A percentile compares a stretch with the other conserved stretches of the same genome.
Evolutionary conservation across 1,284 basidiomycete genomes (phyloP).

Genomic region (Sanghuangporus baumii): DNA sequence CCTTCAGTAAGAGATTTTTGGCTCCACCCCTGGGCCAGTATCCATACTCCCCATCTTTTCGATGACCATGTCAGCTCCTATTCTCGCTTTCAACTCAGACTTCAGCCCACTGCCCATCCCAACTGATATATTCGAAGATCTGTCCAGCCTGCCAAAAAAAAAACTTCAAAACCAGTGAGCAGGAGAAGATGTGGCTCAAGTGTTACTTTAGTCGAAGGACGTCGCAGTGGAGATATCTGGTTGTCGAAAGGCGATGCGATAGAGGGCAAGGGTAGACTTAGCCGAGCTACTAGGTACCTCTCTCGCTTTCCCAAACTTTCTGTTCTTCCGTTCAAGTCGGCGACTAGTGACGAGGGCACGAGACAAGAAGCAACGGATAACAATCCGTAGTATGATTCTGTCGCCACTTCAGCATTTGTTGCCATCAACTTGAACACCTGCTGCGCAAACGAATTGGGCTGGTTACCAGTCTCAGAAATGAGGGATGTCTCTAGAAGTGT

Average conservation of each 20-base stretch:
- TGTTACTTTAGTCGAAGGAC: slow-evolving; percentile 59
- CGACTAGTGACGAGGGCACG: not conserved
- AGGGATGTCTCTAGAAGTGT: not conserved
- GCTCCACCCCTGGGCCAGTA: slow-evolving; percentile 32
- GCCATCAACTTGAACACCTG: slow-evolving; percentile 5
- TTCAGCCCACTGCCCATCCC: slow-evolving; percentile 61
- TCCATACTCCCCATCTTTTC: slow-evolving; percentile 54
- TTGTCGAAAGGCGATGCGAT: slow-evolving; percentile 59
- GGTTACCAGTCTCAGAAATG: not conserved
- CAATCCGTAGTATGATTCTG: not conserved
- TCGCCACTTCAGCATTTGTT: not conserved
- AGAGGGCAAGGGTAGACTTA: slow-evolving; percentile 53
- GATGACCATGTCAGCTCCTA: slow-evolving; percentile 57
- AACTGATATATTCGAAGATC: slow-evolving; percentile 52
- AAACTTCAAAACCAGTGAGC: slow-evolving; percentile 39
- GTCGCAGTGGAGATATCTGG: slow-evolving; percentile 68
- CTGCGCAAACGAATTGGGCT: not conserved
- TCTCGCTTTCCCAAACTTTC: slow-evolving; percentile 57
- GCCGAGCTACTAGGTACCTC: slow-evolving; percentile 54
- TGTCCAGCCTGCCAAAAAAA: slow-evolving; percentile 37
- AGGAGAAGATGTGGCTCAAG: slow-evolving; percentile 60
- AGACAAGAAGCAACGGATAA: not conserved
- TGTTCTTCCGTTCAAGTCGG: slow-evolving; percentile 44
- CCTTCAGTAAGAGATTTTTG: slow-evolving; percentile 52
- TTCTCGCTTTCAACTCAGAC: slow-evolving; percentile 54